Evolutionary conservation across 2,329 filamentous ascomycete genomes (phyloP), one percentile per base, ranked within the genome.

Genomic region (Pseudocercospora vitis): DNA sequence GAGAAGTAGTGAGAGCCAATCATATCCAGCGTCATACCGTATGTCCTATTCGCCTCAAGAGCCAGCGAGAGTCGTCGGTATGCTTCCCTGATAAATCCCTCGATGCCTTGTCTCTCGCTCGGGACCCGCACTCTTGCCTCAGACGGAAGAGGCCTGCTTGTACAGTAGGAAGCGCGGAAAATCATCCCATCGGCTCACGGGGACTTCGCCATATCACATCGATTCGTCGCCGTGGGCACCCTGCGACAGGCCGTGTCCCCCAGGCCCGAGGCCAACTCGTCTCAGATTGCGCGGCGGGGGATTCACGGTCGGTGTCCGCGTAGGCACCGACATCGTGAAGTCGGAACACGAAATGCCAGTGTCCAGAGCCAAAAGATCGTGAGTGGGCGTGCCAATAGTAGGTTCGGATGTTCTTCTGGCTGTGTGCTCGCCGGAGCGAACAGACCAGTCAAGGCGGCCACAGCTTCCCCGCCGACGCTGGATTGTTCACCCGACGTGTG

Each of bases 391-490:
- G n/a, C n/a, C n/a, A n/a, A n/a, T n/a, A n/a, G n/a, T n/a, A n/a
- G n/a, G n/a, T 70, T 71, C 50, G 73, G 72, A 6, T 73, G 71
- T 1, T 72, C 68, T 0, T 70, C 70, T 1, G 71, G 72, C 0
- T 72, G 71, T 1, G 59, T 74, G 5, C 61, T 62, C 80, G 60
- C 89, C 84, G 58, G 42, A 24, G 50, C 53, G 11, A 48, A 37
- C 29, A 49, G 48, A 24, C 47, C 48, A 16, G 11, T 62, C 7
- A 57, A 58, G 32, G 60, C 61, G 18, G 55, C 52, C 24, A 61
- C 58, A 31, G 55, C 61, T 16, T 61, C 61, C 53, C 58, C 59
- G 40, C 55, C 60, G 11, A 56, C 56, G 12, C 53, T 61, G 2
- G 61, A 54, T 50, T 8, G 39, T 6, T 46, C n/a, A n/a, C n/a